Percentiles rank a stretch among this genome's conserved stretches.
Evolutionary conservation across 345 rosid genomes (phyloP).

Genomic region (Hibiscus mutabilis): DNA sequence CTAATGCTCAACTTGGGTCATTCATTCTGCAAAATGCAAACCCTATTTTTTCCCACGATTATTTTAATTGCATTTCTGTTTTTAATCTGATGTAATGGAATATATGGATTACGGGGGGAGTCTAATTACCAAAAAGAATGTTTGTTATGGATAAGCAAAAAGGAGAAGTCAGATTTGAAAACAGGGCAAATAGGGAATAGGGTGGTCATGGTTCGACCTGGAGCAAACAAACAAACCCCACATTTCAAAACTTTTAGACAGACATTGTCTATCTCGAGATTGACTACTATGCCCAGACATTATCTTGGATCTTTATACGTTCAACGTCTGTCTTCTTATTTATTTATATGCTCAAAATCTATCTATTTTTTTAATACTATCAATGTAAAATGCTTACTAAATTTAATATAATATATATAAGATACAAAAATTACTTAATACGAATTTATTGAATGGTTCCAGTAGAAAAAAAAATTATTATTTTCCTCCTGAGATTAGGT

Average conservation of each 20-base stretch:
- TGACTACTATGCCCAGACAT: background rate
- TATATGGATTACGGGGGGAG: background rate
- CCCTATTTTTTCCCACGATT: background rate
- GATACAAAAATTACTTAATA: no score
- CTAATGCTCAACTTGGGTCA: slow-evolving; percentile 1
- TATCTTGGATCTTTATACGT: background rate
- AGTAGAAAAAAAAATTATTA: no score
- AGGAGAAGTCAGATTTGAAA: background rate
- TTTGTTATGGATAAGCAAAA: slow-evolving; percentile 5
- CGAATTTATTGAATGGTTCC: no score
- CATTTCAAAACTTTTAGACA: background rate
- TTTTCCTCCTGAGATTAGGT: no score
- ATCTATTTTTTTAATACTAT: no score
- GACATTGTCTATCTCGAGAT: background rate
- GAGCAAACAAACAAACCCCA: slow-evolving; percentile 11
- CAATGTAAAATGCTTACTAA: no score
- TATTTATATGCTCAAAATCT: background rate
- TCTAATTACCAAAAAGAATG: slow-evolving; percentile 8
- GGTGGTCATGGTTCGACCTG: background rate
- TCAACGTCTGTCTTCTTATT: background rate
- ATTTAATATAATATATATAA: no score
- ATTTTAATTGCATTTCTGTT: background rate
- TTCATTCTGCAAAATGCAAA: background rate
- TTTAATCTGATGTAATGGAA: background rate
- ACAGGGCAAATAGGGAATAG: background rate